Evolutionary conservation across 179 eudicot genomes (phyloP).

Genomic region (Gypsophila paniculata): DNA sequence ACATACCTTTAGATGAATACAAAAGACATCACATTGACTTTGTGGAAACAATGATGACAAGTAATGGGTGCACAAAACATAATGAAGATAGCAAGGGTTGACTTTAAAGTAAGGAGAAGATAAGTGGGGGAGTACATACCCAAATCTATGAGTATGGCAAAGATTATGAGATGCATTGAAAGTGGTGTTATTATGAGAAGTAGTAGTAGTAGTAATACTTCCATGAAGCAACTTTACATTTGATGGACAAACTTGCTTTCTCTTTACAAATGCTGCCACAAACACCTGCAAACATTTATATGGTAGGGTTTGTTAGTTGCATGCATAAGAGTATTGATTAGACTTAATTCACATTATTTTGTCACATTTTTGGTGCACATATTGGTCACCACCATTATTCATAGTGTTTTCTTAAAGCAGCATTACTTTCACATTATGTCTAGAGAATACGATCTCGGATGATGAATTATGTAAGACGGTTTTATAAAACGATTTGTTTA

Average conservation of each 20-base stretch:
- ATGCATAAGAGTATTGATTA: background rate
- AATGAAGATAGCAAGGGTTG: constrained; percentile 20
- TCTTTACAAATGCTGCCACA: constrained; percentile 84
- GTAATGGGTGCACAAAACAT: constrained; percentile 10
- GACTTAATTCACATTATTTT: constrained; percentile 14
- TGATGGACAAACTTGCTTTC: constrained; percentile 60
- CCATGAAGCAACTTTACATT: constrained; percentile 65
- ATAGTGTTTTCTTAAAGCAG: constrained; percentile 6
- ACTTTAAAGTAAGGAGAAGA: constrained; percentile 16
- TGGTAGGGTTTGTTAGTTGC: background rate
- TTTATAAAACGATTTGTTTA: too few relatives aligned
- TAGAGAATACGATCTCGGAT: too few relatives aligned
- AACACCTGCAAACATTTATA: constrained; percentile 47
- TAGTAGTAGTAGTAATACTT: constrained; percentile 28
- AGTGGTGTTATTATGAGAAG: constrained; percentile 16
- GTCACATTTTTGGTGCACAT: constrained; percentile 16
- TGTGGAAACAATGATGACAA: constrained; percentile 20
- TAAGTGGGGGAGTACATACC: constrained; percentile 39
- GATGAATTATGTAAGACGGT: too few relatives aligned
- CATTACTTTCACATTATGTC: background rate
- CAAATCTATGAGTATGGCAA: constrained; percentile 54
- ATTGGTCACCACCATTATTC: background rate
- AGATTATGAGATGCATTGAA: constrained; percentile 30
- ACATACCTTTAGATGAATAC: too few relatives aligned
- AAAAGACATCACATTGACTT: constrained; percentile 19